These are phyloP conservation scores for Pleomassaria siparia DNA, from an alignment of 2,329 filamentous ascomycete genomes.

Conservation along the genomic window DNA sequence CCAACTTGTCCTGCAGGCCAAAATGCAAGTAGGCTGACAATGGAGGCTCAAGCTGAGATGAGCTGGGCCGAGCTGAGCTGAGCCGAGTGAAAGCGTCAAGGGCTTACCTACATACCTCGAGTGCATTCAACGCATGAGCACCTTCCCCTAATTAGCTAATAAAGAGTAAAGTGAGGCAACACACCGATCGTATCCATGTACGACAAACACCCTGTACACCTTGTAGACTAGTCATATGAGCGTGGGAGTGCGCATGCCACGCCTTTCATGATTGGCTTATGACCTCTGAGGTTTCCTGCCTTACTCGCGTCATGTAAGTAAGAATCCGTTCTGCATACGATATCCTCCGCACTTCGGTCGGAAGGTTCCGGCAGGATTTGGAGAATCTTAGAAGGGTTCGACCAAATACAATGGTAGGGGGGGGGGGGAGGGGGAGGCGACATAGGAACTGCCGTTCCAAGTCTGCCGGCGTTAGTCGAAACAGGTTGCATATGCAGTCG, in stretches of 20 bases:
- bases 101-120: not conserved
- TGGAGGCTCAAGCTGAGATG: not conserved
- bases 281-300: not conserved
- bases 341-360: not conserved
- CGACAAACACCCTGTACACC: not conserved
- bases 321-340: not conserved
- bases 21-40: not conserved
- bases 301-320: constrained; percentile 3
- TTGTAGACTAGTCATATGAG: not conserved
- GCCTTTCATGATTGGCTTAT: not conserved
- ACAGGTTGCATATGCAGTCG: not conserved
- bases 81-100: not conserved
- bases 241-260: not conserved
- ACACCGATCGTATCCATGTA: not conserved
- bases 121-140: not conserved
- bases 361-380: not conserved
- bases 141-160: not conserved
- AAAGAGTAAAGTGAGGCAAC: not conserved
- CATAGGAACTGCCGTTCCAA: not conserved
- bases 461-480: not conserved
- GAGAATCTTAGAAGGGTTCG: too few species aligned
- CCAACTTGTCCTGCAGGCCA: not conserved
- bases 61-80: not conserved
- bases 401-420: too few species aligned
- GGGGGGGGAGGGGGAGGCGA: not conserved